Evolutionary conservation across 2,329 filamentous ascomycete species (phyloP), one percentile per base, ranked within the genome.

Genomic region (Ramichloridium luteum): DNA sequence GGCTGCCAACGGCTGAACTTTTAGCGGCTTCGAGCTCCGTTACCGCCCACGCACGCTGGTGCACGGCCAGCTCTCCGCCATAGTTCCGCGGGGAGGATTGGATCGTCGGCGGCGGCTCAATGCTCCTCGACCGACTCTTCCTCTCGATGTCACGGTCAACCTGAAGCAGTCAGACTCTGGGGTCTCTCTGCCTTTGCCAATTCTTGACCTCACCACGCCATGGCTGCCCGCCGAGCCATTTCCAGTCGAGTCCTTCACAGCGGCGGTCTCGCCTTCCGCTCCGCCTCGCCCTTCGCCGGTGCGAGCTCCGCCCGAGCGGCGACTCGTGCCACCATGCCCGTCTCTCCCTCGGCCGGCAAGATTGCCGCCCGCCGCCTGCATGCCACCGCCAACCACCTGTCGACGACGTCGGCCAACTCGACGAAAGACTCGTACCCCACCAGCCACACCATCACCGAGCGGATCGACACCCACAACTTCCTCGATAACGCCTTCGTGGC

Each of bases 381-480:
- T 52, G 67, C 65, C 31, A 74, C 71, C 4, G 61, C 65, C 6
- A 57, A 60, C 35, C 68, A 72, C 35, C 55, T 72, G 37, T 58
- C 65, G 32, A 64, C 68, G 10, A 62, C 64, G 25, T 60, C 64
- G 23, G 62, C 65, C 30, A 58, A 62, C 30, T 56, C 57, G 4
- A 62, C 65, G n/a, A 55, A 66, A 25, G 59, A 64, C 31, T 59
- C 65, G 36, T 88, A 77, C 57, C 80, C 78, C 15, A 78, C 66
- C 33, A 74, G 67, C 13, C 82, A 90, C 62, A 76, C 80, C 32
- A 74, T 74, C 61, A 75, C 84, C 47, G 50, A 69, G 45, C 58
- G 71, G 37, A 60, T 69, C 47, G 72, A 86, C 54, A 88, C 82
- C 10, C 78, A 75, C 16, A 85, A 80, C 64, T 90, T 90, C 56